Percentiles rank a stretch among this genome's conserved stretches.
Conservation (phyloP, 208 protist species). For the Leishmania mexicana region DNA sequence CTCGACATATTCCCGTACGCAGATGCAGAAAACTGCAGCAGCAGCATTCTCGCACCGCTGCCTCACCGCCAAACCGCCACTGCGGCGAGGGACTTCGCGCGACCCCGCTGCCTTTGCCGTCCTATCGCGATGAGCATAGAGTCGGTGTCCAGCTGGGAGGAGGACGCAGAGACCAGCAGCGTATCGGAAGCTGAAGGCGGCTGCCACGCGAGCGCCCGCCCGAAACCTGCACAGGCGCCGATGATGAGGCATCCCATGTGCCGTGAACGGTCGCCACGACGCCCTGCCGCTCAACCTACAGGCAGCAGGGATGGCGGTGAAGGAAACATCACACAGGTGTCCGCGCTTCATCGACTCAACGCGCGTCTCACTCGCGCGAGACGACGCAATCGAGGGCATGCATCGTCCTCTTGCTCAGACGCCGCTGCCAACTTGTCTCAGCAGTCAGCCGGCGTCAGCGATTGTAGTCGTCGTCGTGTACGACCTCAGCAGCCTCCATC, state of each 20-base stretch:
- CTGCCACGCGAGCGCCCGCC: background rate
- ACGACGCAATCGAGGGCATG: conserved; percentile 3
- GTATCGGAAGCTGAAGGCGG: background rate
- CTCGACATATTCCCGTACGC: background rate
- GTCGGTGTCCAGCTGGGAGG: conserved; percentile 34
- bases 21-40: background rate
- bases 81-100: conserved; percentile 1
- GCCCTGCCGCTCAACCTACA: background rate
- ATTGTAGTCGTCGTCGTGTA: background rate
- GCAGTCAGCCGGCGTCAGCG: background rate
- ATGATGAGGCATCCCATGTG: background rate
- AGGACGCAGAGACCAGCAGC: background rate
- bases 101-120: conserved; percentile 3
- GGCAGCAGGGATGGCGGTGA: background rate
- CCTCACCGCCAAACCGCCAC: background rate
- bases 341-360: conserved; percentile 8
- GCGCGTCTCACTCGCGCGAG: conserved; percentile 13
- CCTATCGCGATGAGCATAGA: conserved; percentile 20
- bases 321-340: background rate
- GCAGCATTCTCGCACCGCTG: background rate
- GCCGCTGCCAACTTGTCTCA: background rate
- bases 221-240: background rate
- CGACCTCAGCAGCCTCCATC: background rate
- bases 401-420: background rate
- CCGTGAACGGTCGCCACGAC: background rate